Evolutionary conservation across 2,329 filamentous ascomycete genomes (phyloP).

Genomic region (Talaromyces sp.): DNA sequence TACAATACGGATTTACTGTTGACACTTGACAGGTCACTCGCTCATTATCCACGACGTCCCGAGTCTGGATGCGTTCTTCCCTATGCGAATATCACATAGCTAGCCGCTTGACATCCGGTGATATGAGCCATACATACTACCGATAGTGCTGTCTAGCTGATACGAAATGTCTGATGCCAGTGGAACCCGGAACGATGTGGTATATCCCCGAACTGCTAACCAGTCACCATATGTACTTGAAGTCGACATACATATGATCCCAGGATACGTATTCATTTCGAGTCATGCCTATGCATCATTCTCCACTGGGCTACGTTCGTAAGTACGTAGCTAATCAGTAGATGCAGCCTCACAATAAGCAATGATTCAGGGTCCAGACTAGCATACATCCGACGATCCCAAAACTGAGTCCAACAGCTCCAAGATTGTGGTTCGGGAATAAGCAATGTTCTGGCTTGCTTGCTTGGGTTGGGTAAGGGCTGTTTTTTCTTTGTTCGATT

Average conservation of each 20-base stretch:
- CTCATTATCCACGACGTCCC: neutral
- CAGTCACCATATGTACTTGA: neutral
- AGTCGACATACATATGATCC: neutral
- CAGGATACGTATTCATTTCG: neutral
- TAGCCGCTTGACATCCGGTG: neutral
- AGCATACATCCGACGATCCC: neutral
- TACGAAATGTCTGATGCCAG: neutral
- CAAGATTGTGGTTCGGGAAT: slow-evolving; percentile 9
- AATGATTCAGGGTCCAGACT: slow-evolving; percentile 3
- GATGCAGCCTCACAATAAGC: slow-evolving; percentile 3
- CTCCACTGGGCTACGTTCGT: neutral
- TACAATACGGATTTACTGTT: neutral
- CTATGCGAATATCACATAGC: neutral
- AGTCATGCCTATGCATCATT: neutral
- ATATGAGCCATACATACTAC: neutral
- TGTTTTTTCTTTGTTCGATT: neutral
- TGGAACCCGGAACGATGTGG: neutral
- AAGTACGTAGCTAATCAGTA: neutral
- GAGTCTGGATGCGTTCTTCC: neutral
- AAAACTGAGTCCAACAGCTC: neutral
- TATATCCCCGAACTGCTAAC: neutral
- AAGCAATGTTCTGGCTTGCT: slow-evolving; percentile 2
- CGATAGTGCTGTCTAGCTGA: neutral
- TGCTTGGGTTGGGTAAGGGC: neutral
- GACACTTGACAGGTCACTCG: neutral